Evolutionary conservation across 2,329 filamentous ascomycete genomes (phyloP).

Genomic region (Dactylellina drechsleri): DNA sequence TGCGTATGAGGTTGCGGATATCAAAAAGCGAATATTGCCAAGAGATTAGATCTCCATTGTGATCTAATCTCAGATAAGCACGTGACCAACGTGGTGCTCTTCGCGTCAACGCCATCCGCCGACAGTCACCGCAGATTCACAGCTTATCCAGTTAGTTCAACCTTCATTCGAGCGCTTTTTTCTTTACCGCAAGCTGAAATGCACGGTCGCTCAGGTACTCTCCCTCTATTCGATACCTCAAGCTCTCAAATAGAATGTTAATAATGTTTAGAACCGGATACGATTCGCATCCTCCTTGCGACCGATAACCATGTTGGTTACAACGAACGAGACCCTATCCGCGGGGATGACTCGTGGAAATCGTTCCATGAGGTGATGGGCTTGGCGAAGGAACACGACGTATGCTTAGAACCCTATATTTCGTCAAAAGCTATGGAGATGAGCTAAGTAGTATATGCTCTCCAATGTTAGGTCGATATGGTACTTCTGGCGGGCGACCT

Average conservation of each 20-base stretch:
- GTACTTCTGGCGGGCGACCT: slow-evolving; percentile 92
- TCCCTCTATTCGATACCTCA: not conserved
- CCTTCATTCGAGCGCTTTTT: not conserved
- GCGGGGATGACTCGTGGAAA: slow-evolving; percentile 97
- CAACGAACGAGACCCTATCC: slow-evolving; percentile 88
- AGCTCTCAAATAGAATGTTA: not conserved
- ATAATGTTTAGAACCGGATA: slow-evolving; percentile 69
- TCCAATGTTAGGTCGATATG: slow-evolving; percentile 80
- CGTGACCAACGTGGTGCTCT: slow-evolving; percentile 38
- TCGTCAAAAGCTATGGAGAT: no score
- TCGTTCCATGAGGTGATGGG: slow-evolving; percentile 96
- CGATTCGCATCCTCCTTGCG: slow-evolving; percentile 90
- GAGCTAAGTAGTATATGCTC: no score
- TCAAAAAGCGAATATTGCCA: slow-evolving; percentile 21
- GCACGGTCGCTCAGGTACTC: slow-evolving; percentile 43
- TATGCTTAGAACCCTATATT: slow-evolving; percentile 58
- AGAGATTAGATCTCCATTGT: slow-evolving; percentile 25
- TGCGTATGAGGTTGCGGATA: not conserved
- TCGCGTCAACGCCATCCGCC: slow-evolving; percentile 32
- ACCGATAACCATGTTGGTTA: slow-evolving; percentile 99
- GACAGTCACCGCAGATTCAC: not conserved
- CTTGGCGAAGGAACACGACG: slow-evolving; percentile 84
- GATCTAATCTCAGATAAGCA: slow-evolving; percentile 33
- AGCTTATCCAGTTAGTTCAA: not conserved
- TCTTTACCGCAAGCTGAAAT: slow-evolving; percentile 7